These are phyloP conservation scores for Chrysophaeum taylorii DNA, from an alignment of 352 stramenopile genomes.

Conservation along the genomic window DNA sequence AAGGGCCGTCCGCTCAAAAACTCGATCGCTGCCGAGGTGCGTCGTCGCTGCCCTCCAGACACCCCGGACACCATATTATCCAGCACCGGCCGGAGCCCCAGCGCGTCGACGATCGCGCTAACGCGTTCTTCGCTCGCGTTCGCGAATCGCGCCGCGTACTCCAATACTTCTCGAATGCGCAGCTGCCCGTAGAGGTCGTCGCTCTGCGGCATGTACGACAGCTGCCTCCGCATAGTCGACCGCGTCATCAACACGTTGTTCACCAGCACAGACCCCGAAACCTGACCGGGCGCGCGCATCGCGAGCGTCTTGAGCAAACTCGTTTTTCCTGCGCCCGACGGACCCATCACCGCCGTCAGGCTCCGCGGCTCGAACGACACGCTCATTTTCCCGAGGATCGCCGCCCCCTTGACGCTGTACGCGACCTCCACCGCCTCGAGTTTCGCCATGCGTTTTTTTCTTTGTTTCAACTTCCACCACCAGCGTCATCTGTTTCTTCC, in stretches of 20 bases:
- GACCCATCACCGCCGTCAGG: not conserved
- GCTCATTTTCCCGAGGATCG: too few relatives aligned
- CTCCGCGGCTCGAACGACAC: not conserved
- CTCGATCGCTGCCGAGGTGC: constrained; percentile 62
- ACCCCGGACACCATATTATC: too few relatives aligned
- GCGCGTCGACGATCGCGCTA: too few relatives aligned
- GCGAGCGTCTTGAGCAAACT: not conserved
- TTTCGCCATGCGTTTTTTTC: too few relatives aligned
- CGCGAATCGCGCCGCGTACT: constrained; percentile 36
- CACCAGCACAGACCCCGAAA: not conserved
- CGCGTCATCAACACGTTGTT: not conserved
- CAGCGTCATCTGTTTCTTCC: too few relatives aligned
- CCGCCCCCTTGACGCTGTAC: too few relatives aligned
- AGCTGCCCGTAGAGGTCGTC: constrained; percentile 49
- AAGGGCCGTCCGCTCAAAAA: constrained; percentile 58
- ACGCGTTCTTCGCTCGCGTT: not conserved
- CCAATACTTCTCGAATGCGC: constrained; percentile 53
- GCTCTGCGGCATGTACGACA: constrained; percentile 36
- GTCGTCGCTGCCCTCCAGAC: constrained; percentile 56
- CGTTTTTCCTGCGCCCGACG: constrained; percentile 3
- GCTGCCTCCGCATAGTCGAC: not conserved
- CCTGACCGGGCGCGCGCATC: not conserved
- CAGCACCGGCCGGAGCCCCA: too few relatives aligned
- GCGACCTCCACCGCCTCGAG: too few relatives aligned
- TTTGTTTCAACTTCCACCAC: too few relatives aligned